Percentiles rank a stretch among this genome's conserved stretches.
Evolutionary conservation across 2,329 filamentous ascomycete genomes (phyloP).

Genomic region (Chaetomiaceae sp.): DNA sequence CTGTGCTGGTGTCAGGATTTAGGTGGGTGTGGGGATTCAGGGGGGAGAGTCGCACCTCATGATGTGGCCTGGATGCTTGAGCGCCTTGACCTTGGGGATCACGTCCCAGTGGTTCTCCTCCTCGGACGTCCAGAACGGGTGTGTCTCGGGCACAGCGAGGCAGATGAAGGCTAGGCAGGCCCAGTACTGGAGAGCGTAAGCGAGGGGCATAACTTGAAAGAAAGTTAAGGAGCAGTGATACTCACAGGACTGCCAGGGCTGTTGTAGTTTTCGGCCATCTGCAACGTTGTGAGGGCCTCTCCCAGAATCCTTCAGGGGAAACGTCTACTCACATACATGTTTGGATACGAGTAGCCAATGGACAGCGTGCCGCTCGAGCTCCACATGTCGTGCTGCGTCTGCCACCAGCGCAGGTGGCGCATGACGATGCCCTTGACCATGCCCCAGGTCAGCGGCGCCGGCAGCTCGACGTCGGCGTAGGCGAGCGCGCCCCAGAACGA

Average conservation of each 20-base stretch:
- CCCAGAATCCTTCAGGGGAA: neutral
- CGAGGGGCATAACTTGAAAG: neutral
- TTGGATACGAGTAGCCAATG: conserved; percentile 71
- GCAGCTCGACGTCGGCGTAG: conserved; percentile 68
- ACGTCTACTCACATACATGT: conserved; percentile 50
- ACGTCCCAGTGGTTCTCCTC: conserved; percentile 55
- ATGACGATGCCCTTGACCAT: conserved; percentile 71
- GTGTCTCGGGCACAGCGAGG: conserved; percentile 59
- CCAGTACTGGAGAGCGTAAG: conserved; percentile 55
- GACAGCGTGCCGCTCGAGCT: conserved; percentile 67
- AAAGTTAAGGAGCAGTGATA: neutral
- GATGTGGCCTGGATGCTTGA: conserved; percentile 68
- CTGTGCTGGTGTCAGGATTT: conserved; percentile 29
- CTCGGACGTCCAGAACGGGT: conserved; percentile 67
- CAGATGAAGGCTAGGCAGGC: conserved; percentile 72
- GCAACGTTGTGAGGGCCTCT: conserved; percentile 19
- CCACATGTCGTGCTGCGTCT: conserved; percentile 68
- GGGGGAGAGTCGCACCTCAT: conserved; percentile 38
- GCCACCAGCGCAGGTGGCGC: conserved; percentile 74
- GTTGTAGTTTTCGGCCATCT: conserved; percentile 75
- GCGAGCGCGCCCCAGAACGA: conserved; percentile 75
- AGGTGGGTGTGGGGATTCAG: no score
- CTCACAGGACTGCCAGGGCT: conserved; percentile 59
- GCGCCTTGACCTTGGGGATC: conserved; percentile 52
- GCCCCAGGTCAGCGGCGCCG: conserved; percentile 67